Conservation (phyloP, 768 basidiomycete species). For the Tylopilus sp. region DNA sequence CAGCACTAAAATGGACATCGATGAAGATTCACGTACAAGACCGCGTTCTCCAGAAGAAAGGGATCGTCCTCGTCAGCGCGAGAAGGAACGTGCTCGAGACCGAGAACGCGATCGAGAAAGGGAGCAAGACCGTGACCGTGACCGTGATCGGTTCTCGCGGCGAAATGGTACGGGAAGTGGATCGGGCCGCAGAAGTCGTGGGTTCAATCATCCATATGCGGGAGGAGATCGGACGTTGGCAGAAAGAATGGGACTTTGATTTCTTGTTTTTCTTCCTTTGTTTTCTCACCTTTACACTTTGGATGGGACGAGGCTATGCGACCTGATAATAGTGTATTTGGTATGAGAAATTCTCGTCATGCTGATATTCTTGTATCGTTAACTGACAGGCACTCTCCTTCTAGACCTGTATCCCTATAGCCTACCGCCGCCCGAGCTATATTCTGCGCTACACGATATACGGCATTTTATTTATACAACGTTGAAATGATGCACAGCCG, state of each 20-base stretch:
- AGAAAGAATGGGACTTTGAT: conserved; percentile 76
- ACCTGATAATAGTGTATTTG: conserved; percentile 35
- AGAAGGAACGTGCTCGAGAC: conserved; percentile 36
- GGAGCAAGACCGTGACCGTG: conserved; percentile 35
- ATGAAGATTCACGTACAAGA: conserved; percentile 46
- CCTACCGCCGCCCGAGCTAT: conserved; percentile 16
- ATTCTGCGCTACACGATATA: conserved; percentile 20
- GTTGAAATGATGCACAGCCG: not conserved
- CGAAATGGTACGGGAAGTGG: conserved; percentile 44
- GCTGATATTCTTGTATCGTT: conserved; percentile 22
- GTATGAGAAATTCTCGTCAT: conserved; percentile 25
- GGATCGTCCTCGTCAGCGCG: conserved; percentile 37
- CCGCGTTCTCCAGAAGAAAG: conserved; percentile 42
- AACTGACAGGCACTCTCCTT: conserved; percentile 26
- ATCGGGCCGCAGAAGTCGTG: conserved; percentile 35
- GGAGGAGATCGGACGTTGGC: conserved; percentile 76
- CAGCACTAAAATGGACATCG: conserved; percentile 50
- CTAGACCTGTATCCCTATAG: conserved; percentile 35
- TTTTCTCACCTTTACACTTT: conserved; percentile 17
- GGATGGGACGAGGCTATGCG: conserved; percentile 21
- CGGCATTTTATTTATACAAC: conserved; percentile 28
- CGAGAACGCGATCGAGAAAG: conserved; percentile 35
- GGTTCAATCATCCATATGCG: conserved; percentile 34
- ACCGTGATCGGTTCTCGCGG: conserved; percentile 38
- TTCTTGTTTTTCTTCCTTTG: conserved; percentile 15